Percentiles rank a stretch among this genome's conserved stretches.
Conservation (phyloP, 129 eudicot genomes). For the Flaveria brownii region DNA sequence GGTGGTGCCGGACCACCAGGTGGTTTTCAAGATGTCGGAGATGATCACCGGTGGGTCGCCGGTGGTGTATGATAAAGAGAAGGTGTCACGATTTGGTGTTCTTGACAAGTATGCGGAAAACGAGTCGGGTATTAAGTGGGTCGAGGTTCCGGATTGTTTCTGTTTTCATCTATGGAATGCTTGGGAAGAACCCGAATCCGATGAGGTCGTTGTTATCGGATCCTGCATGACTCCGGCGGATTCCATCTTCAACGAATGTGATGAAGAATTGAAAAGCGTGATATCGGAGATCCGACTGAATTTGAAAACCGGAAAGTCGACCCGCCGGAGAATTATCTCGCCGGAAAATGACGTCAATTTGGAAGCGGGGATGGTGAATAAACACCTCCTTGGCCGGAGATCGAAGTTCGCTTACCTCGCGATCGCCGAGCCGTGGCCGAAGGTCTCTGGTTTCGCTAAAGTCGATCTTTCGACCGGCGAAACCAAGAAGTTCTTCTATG, state of each 20-base stretch:
- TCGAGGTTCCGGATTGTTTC: constrained; percentile 43
- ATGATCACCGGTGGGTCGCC: constrained; percentile 49
- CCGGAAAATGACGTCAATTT: constrained; percentile 29
- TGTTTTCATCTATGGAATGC: constrained; percentile 43
- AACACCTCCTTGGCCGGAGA: constrained; percentile 31
- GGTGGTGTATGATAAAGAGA: constrained; percentile 38
- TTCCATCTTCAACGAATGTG: constrained; percentile 43
- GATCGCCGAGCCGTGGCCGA: constrained; percentile 41
- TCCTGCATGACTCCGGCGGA: constrained; percentile 57
- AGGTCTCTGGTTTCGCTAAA: constrained; percentile 39
- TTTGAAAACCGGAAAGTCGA: constrained; percentile 39
- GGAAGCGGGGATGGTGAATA: constrained; percentile 41
- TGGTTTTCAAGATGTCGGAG: constrained; percentile 41
- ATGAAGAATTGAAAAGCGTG: constrained; percentile 34
- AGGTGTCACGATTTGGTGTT: constrained; percentile 45
- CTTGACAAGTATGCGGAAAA: constrained; percentile 26
- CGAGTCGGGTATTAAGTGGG: constrained; percentile 42
- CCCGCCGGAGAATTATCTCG: constrained; percentile 30
- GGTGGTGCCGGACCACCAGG: constrained; percentile 35
- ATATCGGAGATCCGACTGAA: constrained; percentile 44
- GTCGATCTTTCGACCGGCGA: constrained; percentile 30
- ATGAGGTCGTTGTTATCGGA: constrained; percentile 45
- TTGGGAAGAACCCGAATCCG: constrained; percentile 45
- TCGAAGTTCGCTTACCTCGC: constrained; percentile 31
- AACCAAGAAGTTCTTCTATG: constrained; percentile 17